Conservation (phyloP, 1,284 basidiomycete genomes). For the Naganishia sp. region DNA sequence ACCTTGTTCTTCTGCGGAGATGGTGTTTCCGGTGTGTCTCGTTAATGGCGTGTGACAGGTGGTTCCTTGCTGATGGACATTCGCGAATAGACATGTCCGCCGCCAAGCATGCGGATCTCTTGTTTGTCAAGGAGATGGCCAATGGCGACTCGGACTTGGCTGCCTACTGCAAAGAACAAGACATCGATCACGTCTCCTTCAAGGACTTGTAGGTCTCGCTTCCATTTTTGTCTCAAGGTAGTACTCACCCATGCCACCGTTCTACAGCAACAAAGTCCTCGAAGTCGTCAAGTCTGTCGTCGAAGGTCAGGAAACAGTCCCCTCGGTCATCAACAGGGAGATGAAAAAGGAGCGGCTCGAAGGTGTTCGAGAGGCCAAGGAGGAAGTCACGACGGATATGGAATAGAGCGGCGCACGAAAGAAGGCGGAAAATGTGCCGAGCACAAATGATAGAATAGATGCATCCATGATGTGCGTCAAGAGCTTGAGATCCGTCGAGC, state of each 20-base stretch:
- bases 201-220: constrained; percentile 48
- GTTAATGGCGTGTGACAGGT: background rate
- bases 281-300: constrained; percentile 65
- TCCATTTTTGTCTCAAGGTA: constrained; percentile 27
- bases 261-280: constrained; percentile 58
- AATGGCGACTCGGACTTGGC: constrained; percentile 82
- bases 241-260: background rate
- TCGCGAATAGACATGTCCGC: constrained; percentile 75
- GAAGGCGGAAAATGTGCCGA: no score
- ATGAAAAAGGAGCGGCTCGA: constrained; percentile 22
- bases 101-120: constrained; percentile 80
- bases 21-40: constrained; percentile 74
- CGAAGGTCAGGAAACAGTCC: constrained; percentile 54
- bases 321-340: constrained; percentile 49
- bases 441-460: no score
- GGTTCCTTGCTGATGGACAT: background rate
- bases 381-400: constrained; percentile 25
- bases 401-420: background rate
- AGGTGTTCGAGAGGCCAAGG: constrained; percentile 24
- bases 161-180: constrained; percentile 64
- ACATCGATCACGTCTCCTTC: constrained; percentile 54
- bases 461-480: no score
- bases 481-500: no score
- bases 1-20: constrained; percentile 93
- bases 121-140: constrained; percentile 81